Percentiles rank a stretch among this genome's conserved stretches.
These are phyloP conservation scores for Cryptosporidium felis DNA, from an alignment of 169 alveolate genomes.

Conservation along the genomic window DNA sequence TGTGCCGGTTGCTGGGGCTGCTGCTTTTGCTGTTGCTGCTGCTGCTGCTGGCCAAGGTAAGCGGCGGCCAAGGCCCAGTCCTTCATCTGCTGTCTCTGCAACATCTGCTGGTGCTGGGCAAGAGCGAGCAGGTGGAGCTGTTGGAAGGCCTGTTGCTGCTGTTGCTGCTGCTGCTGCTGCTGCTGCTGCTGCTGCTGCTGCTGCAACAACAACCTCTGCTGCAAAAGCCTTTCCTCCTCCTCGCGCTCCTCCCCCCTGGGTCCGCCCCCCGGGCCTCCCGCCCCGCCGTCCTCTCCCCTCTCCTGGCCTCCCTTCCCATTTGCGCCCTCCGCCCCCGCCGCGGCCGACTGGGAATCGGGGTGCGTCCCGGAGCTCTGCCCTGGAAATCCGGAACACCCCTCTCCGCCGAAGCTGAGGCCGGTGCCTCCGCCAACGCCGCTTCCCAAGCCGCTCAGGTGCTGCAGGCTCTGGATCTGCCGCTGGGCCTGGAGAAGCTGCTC, in stretches of 20 bases:
- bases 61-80: constrained; percentile 44
- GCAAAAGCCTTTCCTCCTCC: no score
- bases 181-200: neutral
- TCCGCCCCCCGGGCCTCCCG: no score
- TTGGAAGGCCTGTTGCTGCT: constrained; percentile 5
- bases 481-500: constrained; percentile 30
- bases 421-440: no score
- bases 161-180: constrained; percentile 4
- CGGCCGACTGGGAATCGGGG: no score
- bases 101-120: constrained; percentile 40
- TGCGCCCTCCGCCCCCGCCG: no score
- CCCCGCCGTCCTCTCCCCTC: no score
- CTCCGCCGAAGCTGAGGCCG: no score
- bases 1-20: neutral
- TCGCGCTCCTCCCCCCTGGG: neutral
- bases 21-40: constrained; percentile 35
- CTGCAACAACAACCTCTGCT: neutral
- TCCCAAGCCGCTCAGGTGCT: neutral
- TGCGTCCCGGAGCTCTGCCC: no score
- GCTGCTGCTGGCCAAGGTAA: constrained; percentile 17
- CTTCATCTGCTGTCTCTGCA: constrained; percentile 62
- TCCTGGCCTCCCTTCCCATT: no score
- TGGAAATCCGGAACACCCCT: no score
- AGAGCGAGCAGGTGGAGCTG: constrained; percentile 44
- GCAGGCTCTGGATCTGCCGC: constrained; percentile 16